Evolutionary conservation across 345 rosid species (phyloP), one percentile per base, ranked within the genome.

Genomic region (Linum tenue): DNA sequence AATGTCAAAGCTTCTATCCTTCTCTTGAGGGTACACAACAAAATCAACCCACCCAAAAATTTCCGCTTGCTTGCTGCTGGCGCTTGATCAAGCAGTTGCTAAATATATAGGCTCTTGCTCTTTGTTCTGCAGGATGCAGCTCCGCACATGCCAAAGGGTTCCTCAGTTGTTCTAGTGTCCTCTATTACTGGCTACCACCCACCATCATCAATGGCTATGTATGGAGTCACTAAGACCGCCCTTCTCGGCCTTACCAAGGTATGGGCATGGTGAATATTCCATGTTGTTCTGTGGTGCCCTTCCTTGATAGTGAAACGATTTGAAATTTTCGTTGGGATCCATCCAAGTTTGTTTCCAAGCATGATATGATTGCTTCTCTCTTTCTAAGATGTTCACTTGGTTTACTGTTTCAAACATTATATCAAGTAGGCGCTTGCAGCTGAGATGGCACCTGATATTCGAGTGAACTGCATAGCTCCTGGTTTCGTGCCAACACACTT

Each of bases 211-310:
- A 73, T 84, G 87, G 83, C 81, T 67, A 88, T 94, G 96, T 94
- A 94, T 71, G 99, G 96, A 14, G 95, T 94, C 44, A 86, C 96
- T 5, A 94, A 94, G 78, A 94, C 99, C 0, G 95, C 99, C 51
- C 88, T 90, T 71, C 83, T 94, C 38, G 99, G 96, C 40, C 80
- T 94, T 37, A 85, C 89, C 48, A 94, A 94, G 91, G 99, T 90
- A 63, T 7, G 73, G 14, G 10, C 14, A 37, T 39, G 40, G 36
- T 44, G 4, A 31, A 41, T 72, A 12, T 22, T 22, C 31, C 31
- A 22, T 22, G 31, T 22, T 22, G 31, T 22, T 22, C 31, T 22
- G 31, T 3, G 11, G 17, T 22, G 1, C 7, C 5, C 5, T 9
- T 50, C 7, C 37, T 8, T 10, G 31, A 31, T 14, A n/a, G 5